Conservation (phyloP, 805 yeast genomes). For the Clavispora carvajalis region DNA sequence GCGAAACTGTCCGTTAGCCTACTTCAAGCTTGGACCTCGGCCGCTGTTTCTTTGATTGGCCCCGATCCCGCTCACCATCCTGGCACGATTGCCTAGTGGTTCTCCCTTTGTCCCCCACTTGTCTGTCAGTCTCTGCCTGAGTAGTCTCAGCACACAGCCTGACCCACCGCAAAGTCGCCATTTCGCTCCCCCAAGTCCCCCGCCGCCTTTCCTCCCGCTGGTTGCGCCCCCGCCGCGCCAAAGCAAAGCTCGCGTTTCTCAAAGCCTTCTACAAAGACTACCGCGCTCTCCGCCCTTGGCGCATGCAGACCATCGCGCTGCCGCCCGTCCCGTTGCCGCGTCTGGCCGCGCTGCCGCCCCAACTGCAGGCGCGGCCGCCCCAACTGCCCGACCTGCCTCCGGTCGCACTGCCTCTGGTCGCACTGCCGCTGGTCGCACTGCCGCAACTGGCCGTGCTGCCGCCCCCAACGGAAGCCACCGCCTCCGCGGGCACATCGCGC, state of each 20-base stretch:
- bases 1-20: no score
- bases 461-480: no score
- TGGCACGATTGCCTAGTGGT: no score
- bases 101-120: no score
- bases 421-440: constrained; percentile 1
- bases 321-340: not conserved
- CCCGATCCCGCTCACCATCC: no score
- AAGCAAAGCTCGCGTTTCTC: constrained; percentile 22
- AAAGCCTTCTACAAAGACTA: constrained; percentile 31
- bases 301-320: not conserved
- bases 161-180: no score
- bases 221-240: constrained; percentile 10
- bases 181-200: constrained; percentile 2
- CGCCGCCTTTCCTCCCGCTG: constrained; percentile 6
- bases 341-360: constrained; percentile 1
- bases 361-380: not conserved
- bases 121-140: no score
- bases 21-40: no score
- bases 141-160: no score
- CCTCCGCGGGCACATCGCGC: constrained; percentile 18
- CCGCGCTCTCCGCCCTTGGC: constrained; percentile 17
- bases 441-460: no score
- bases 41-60: no score
- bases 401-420: constrained; percentile 1
- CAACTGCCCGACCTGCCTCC: not conserved